Evolutionary conservation across 2,329 filamentous ascomycete species (phyloP).

Genomic region (Coniosporium tulheliwenetii): DNA sequence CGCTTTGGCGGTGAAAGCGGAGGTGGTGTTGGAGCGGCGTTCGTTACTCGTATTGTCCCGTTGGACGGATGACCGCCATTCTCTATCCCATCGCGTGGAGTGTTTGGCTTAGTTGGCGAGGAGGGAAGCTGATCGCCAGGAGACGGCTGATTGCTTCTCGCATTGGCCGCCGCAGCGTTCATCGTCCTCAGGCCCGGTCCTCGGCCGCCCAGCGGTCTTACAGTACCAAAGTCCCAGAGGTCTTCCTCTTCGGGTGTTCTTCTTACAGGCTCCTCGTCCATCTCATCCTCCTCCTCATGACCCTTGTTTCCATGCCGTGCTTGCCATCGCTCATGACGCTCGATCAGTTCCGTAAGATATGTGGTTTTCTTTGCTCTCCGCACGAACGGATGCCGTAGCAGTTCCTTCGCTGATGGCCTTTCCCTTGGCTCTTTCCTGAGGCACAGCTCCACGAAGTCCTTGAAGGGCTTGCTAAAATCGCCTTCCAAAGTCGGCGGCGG

Average conservation of each 20-base stretch:
- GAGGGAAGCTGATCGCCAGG: conserved; percentile 6
- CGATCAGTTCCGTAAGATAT: conserved; percentile 92
- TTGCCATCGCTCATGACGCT: conserved; percentile 76
- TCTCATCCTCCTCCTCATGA: conserved; percentile 45
- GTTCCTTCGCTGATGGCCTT: conserved; percentile 69
- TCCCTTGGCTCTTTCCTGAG: conserved; percentile 80
- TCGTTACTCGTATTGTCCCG: conserved; percentile 1
- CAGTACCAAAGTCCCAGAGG: conserved; percentile 96
- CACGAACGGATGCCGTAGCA: conserved; percentile 82
- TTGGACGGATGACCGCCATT: conserved; percentile 9
- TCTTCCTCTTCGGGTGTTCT: conserved; percentile 55
- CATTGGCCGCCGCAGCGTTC: conserved; percentile 70
- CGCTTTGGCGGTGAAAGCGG: conserved; percentile 26
- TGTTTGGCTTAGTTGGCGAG: conserved; percentile 14
- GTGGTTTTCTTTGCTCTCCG: conserved; percentile 84
- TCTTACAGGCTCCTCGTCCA: conserved; percentile 26
- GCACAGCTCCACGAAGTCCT: conserved; percentile 45
- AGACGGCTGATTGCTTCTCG: conserved; percentile 34
- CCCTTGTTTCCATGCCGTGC: conserved; percentile 60
- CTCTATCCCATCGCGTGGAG: conserved; percentile 15
- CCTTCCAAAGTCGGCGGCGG: conserved; percentile 56
- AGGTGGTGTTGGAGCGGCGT: conserved; percentile 10
- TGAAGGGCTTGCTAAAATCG: conserved; percentile 31
- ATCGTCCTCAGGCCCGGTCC: conserved; percentile 51
- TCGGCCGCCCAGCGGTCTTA: conserved; percentile 59